These are phyloP conservation scores for Wickerhamiella infanticola DNA, from an alignment of 1,139 yeast genomes.

Conservation along the genomic window DNA sequence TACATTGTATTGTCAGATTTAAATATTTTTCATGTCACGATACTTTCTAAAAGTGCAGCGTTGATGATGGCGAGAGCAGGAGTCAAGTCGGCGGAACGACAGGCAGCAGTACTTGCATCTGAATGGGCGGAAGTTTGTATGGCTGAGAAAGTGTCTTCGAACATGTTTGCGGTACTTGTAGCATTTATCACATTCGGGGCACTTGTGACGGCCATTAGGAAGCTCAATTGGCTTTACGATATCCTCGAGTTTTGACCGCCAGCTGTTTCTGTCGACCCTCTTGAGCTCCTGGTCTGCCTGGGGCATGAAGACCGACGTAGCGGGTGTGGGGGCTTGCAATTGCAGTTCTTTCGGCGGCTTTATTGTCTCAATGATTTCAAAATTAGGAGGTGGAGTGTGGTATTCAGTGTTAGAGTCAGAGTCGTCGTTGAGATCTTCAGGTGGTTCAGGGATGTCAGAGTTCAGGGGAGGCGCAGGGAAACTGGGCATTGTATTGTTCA, in stretches of 20 bases:
- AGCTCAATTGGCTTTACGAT: conserved; percentile 4
- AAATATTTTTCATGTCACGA: conserved; percentile 1
- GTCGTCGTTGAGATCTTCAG: no score
- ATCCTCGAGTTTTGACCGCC: neutral
- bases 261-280: neutral
- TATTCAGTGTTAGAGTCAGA: no score
- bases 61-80: neutral
- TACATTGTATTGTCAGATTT: no score
- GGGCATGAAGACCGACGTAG: neutral
- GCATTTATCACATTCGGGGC: conserved; percentile 10
- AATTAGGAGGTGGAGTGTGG: no score
- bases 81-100: neutral
- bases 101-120: conserved; percentile 5
- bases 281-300: neutral
- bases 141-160: conserved; percentile 12
- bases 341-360: no score
- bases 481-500: no score
- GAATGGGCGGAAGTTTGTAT: conserved; percentile 7
- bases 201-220: conserved; percentile 9
- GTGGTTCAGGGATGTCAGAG: no score
- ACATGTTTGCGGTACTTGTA: conserved; percentile 14
- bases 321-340: no score
- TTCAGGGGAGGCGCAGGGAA: no score
- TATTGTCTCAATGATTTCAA: no score
- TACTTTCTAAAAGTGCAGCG: neutral